Evolutionary conservation across 2,329 filamentous ascomycete species (phyloP).

Genomic region (Penicillium glabrum): DNA sequence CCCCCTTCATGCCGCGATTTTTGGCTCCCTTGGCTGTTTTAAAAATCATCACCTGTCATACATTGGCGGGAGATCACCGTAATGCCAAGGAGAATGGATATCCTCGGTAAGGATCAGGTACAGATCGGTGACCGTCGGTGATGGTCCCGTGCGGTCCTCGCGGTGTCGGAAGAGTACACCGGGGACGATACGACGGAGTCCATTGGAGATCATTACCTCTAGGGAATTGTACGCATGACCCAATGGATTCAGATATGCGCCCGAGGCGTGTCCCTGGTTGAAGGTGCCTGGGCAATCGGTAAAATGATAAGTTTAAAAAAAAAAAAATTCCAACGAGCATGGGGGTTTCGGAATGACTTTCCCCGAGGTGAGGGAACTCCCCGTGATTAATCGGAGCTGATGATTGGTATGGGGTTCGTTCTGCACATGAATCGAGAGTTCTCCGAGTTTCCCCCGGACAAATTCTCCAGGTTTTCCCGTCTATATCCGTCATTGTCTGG

Average conservation of each 20-base stretch:
- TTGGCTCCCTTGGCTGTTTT: constrained; percentile 7
- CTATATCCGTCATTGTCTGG: constrained; percentile 14
- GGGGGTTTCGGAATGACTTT: constrained; percentile 14
- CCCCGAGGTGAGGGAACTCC: constrained; percentile 17
- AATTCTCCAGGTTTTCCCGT: constrained; percentile 15
- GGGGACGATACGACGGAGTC: not conserved
- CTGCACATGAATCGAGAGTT: constrained; percentile 19
- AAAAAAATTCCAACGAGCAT: not conserved
- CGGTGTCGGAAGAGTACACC: constrained; percentile 11
- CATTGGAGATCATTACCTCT: constrained; percentile 23
- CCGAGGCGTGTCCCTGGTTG: not conserved
- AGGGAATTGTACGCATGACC: constrained; percentile 22
- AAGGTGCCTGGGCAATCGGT: not conserved
- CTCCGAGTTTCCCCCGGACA: constrained; percentile 24
- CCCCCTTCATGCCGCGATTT: not conserved
- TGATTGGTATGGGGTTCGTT: constrained; percentile 3
- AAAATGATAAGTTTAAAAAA: not conserved
- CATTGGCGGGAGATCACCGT: constrained; percentile 16
- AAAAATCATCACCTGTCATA: constrained; percentile 11
- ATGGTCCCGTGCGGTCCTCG: not conserved
- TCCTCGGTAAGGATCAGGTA: not conserved
- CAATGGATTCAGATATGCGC: not conserved
- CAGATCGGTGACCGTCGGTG: not conserved
- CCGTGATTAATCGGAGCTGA: not conserved
- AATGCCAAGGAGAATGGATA: constrained; percentile 9